Evolutionary conservation across 176 grass and related monocot genomes (phyloP).

Genomic region (Phoenix dactylifera): DNA sequence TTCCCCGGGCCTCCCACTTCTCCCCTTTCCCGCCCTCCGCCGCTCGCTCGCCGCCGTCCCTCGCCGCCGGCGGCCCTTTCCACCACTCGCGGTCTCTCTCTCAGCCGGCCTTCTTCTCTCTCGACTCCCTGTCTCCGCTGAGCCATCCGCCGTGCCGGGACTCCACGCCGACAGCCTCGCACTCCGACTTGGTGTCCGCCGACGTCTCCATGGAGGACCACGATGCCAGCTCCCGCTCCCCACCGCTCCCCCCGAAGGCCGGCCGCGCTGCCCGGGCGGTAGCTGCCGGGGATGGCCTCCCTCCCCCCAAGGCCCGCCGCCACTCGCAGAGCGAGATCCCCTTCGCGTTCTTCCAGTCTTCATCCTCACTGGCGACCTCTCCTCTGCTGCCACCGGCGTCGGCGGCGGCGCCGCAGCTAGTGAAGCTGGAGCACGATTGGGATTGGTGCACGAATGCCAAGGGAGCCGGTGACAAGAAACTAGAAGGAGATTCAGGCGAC

Average conservation of each 20-base stretch:
- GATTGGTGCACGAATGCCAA: not conserved
- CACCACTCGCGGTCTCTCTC: not conserved
- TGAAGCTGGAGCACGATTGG: not conserved
- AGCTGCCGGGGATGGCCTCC: not conserved
- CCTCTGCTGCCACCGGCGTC: not conserved
- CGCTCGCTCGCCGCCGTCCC: not conserved
- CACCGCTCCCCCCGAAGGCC: slow-evolving; percentile 22
- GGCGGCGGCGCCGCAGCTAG: not conserved
- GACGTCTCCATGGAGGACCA: slow-evolving; percentile 27
- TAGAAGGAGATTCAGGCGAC: slow-evolving; percentile 15
- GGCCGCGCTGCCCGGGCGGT: slow-evolving; percentile 6
- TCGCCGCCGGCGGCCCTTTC: not conserved
- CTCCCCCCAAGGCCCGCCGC: not conserved
- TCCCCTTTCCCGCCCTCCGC: not conserved
- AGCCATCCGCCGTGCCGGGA: not conserved
- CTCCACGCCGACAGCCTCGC: too few relatives aligned
- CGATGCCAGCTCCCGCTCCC: slow-evolving; percentile 17
- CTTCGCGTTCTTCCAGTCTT: not conserved
- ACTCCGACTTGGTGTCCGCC: slow-evolving; percentile 1
- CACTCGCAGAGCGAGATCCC: slow-evolving; percentile 12
- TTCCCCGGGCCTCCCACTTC: too few relatives aligned
- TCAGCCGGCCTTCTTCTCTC: slow-evolving; percentile 9
- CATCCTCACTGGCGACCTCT: not conserved
- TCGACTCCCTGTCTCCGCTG: not conserved
- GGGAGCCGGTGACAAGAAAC: slow-evolving; percentile 1